Base-by-base conservation (phyloP, 1,284 basidiomycete species). In the Rhodotorula sp. region DNA sequence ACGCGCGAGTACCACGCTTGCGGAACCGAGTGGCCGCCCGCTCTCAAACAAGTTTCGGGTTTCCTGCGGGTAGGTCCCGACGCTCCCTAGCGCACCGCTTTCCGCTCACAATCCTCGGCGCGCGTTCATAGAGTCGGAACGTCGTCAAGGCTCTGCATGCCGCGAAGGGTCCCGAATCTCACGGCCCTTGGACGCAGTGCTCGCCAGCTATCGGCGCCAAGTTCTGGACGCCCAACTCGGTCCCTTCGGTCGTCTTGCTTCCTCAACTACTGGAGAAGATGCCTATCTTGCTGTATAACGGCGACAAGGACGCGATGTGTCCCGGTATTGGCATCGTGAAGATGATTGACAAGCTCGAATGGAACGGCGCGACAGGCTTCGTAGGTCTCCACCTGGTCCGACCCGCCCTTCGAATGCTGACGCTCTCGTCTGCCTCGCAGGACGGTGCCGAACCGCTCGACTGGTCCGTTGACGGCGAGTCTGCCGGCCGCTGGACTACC, bases 1-100 rank as follows among this genome's bases (percentile, higher is more conserved):
- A 87, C 89, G 59, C 94, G 98, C 78, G 84, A 84, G 19, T 83
- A 80, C 57, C 93, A 93, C 24, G 88, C 87, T 4, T 99, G 95
- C 80, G 95, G 96, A 1, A 90, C 95, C 90, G 95, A 95, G 80
- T 99, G 95, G 95, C 95, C 95, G 4, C 87, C 88, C 24, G 91
- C 92, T 73, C 85, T 99, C 30, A 80, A 84, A 2, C 86, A 89
- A 55, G 85, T 97, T 34, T 90, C 89, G 53, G 81, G 82, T 9
- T 97, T 94, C 79, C 86, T 99, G 15, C 86, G 85, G 44, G 92
- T 94, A 79, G 67, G 90, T 53, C 36, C 4, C 34, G 4, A 2
- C 24, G 11, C 82, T 17, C 24, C 9, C 15, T 22, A 34, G 22
- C 22, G 5, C 39, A 4, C 46, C 27, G 19, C 8, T 15, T 34